A percentile compares a stretch with the other conserved stretches of the same genome.
phyloP scores from a whole-genome alignment of 495 filamentous ascomycete genomes.

The Aspergillus diversus region DNA sequence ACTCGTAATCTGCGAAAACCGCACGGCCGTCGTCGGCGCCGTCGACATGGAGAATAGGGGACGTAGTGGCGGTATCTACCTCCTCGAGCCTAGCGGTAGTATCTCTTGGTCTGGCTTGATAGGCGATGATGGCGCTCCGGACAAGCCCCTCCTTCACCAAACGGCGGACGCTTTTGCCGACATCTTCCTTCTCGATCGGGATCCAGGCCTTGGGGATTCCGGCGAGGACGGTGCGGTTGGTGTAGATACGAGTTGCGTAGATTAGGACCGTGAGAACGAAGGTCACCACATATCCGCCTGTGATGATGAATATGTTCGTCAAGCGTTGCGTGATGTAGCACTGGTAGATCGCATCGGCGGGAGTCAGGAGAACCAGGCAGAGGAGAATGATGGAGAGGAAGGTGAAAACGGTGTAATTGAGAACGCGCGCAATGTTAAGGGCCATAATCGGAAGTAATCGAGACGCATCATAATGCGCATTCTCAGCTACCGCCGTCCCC shows the following conservation, averaged over 20 bases:
- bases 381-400: slow-evolving; percentile 74
- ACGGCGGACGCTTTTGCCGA: slow-evolving; percentile 70
- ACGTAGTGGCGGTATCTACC: background rate
- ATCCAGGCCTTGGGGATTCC: slow-evolving; percentile 85
- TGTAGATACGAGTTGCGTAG: slow-evolving; percentile 87
- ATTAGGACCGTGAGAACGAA: slow-evolving; percentile 72
- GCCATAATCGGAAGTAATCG: slow-evolving; percentile 37
- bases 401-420: slow-evolving; percentile 81
- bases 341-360: slow-evolving; percentile 82
- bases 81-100: slow-evolving; percentile 23
- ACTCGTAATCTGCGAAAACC: slow-evolving; percentile 34
- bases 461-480: slow-evolving; percentile 30
- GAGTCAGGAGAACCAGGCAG: slow-evolving; percentile 76
- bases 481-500: background rate
- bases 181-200: slow-evolving; percentile 74
- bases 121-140: slow-evolving; percentile 80
- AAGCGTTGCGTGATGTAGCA: slow-evolving; percentile 63
- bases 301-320: slow-evolving; percentile 84
- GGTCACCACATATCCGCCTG: slow-evolving; percentile 76
- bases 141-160: slow-evolving; percentile 73
- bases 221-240: slow-evolving; percentile 74
- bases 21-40: slow-evolving; percentile 23
- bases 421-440: slow-evolving; percentile 69
- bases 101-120: slow-evolving; percentile 71
- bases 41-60: background rate